Percentiles rank a stretch among this genome's conserved stretches.
phyloP scores from a whole-genome alignment of 2,329 filamentous ascomycete genomes.

The Botryotinia calthae region DNA sequence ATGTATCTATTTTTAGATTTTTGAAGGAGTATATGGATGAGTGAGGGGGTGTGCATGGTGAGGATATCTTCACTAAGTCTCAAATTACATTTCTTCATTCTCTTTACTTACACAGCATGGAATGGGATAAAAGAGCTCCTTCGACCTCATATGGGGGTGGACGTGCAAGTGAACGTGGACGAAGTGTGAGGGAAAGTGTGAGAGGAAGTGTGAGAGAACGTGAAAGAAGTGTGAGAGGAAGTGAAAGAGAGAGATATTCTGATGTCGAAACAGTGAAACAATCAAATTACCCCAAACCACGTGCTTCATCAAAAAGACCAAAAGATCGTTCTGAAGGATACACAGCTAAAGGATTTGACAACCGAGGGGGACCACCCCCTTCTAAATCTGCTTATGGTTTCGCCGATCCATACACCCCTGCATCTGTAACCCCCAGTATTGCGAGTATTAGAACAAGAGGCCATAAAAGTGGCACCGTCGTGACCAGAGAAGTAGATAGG shows the following conservation, averaged over 20 bases:
- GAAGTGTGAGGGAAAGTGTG: background rate
- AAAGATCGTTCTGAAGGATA: background rate
- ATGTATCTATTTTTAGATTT: background rate
- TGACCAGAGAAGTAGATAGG: background rate
- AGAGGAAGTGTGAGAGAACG: background rate
- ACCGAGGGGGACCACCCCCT: background rate
- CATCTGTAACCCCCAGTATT: background rate
- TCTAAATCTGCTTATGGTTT: background rate
- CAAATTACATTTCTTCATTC: background rate
- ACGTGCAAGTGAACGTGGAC: background rate
- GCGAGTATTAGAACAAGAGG: background rate
- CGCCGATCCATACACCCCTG: background rate
- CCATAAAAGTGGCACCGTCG: background rate
- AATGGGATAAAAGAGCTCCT: background rate
- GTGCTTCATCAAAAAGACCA: background rate
- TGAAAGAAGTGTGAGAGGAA: background rate
- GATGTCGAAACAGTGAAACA: background rate
- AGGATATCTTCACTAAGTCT: background rate
- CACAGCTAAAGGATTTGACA: background rate
- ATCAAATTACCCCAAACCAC: background rate
- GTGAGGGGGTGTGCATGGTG: background rate
- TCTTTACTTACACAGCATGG: background rate
- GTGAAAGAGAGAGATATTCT: background rate
- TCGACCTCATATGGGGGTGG: background rate
- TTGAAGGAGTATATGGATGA: background rate